A percentile compares a stretch with the other conserved stretches of the same genome.
phyloP scores from a whole-genome alignment of 2,329 filamentous ascomycete species.

The Calonectria multiphialidica region DNA sequence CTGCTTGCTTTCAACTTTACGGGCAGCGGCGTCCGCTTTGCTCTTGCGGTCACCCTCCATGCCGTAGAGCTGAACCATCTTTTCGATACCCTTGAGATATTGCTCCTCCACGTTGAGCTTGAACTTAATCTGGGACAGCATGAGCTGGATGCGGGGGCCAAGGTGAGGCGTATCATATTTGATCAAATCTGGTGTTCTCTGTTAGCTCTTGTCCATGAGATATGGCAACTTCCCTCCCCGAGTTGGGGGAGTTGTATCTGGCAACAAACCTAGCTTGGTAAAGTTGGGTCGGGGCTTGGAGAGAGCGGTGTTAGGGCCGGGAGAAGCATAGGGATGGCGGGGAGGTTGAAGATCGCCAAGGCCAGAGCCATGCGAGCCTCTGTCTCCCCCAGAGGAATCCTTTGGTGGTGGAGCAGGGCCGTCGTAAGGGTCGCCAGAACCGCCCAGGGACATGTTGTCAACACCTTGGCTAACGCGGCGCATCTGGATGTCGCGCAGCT shows the following conservation, averaged over 20 bases:
- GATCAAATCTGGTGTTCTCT: constrained; percentile 80
- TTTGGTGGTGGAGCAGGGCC: constrained; percentile 81
- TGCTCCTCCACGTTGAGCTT: constrained; percentile 99
- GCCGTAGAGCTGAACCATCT: constrained; percentile 98
- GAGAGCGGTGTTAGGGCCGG: constrained; percentile 72
- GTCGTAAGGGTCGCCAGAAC: constrained; percentile 48
- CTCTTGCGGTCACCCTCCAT: constrained; percentile 98
- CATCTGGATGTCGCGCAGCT: constrained; percentile 88
- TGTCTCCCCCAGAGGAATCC: constrained; percentile 66
- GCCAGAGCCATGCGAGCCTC: constrained; percentile 69
- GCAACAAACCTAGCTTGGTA: constrained; percentile 87
- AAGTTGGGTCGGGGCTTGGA: constrained; percentile 89
- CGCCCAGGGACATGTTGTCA: constrained; percentile 73
- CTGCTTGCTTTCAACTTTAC: constrained; percentile 94
- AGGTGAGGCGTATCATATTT: constrained; percentile 98
- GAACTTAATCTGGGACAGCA: constrained; percentile 98
- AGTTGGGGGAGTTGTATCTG: constrained; percentile 13
- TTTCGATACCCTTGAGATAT: constrained; percentile 98
- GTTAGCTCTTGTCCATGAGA: constrained; percentile 20
- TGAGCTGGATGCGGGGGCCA: constrained; percentile 97
- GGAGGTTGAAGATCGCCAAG: constrained; percentile 83
- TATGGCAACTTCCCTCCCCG: not conserved
- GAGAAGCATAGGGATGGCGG: constrained; percentile 80
- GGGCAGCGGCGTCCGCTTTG: constrained; percentile 89
- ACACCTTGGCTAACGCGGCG: constrained; percentile 79